Evolutionary conservation across 2,329 filamentous ascomycete genomes (phyloP).

Genomic region (Fusarium armeniacum): DNA sequence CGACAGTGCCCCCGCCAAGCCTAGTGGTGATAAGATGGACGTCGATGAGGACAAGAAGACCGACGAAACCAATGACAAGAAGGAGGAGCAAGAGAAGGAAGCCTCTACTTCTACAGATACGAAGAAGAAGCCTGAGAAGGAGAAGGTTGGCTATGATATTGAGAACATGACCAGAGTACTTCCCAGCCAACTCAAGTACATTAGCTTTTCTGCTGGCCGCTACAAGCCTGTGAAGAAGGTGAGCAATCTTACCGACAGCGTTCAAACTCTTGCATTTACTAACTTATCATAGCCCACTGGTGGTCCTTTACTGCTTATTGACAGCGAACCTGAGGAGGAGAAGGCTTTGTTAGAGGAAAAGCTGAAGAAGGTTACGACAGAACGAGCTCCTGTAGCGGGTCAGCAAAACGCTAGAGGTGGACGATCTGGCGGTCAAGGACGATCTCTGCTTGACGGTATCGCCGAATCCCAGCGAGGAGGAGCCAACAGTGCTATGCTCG

Average conservation of each 20-base stretch:
- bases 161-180: slow-evolving; percentile 98
- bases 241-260: slow-evolving; percentile 48
- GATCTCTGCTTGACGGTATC: slow-evolving; percentile 56
- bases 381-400: slow-evolving; percentile 72
- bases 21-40: slow-evolving; percentile 88
- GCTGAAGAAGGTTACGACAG: slow-evolving; percentile 81
- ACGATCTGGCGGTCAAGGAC: slow-evolving; percentile 52
- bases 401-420: slow-evolving; percentile 53
- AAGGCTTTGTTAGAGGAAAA: slow-evolving; percentile 92
- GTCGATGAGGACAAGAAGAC: slow-evolving; percentile 74
- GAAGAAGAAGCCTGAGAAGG: slow-evolving; percentile 94
- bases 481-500: slow-evolving; percentile 55
- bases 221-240: slow-evolving; percentile 94
- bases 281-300: slow-evolving; percentile 79
- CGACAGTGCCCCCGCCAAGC: slow-evolving; percentile 75
- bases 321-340: slow-evolving; percentile 82
- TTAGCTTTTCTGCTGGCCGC: slow-evolving; percentile 89
- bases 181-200: slow-evolving; percentile 92
- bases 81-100: slow-evolving; percentile 73
- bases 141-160: slow-evolving; percentile 96
- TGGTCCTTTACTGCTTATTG: slow-evolving; percentile 90
- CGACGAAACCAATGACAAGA: slow-evolving; percentile 70
- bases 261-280: slow-evolving; percentile 31
- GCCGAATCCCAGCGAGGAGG: slow-evolving; percentile 53
- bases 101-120: slow-evolving; percentile 64